A percentile compares a stretch with the other conserved stretches of the same genome.
phyloP scores from a whole-genome alignment of 768 basidiomycete genomes.

The Thelephora aurantiotincta region DNA sequence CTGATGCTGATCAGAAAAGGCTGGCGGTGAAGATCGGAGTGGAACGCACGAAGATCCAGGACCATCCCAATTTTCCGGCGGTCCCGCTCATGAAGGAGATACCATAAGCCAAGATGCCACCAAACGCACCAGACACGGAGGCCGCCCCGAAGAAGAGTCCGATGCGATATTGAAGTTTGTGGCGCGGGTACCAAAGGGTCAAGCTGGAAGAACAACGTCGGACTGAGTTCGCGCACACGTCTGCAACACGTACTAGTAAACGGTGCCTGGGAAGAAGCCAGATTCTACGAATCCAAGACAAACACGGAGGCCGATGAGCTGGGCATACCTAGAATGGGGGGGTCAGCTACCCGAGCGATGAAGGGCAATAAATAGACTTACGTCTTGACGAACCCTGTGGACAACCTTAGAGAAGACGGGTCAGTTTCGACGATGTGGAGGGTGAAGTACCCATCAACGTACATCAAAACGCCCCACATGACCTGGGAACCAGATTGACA shows the following conservation, averaged over 20 bases:
- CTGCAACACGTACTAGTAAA: conserved; percentile 39
- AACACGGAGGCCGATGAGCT: conserved; percentile 42
- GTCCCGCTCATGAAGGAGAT: conserved; percentile 22
- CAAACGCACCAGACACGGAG: conserved; percentile 16
- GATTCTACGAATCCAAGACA: conserved; percentile 56
- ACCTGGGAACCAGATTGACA: conserved; percentile 3
- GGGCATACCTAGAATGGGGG: conserved; percentile 30
- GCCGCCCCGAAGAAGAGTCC: conserved; percentile 16
- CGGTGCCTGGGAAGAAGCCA: conserved; percentile 59
- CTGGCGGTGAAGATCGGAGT: not conserved
- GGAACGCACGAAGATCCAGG: conserved; percentile 19
- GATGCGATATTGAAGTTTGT: conserved; percentile 15
- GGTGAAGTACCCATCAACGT: not conserved
- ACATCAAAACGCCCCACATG: conserved; percentile 48
- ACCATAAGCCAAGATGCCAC: conserved; percentile 19
- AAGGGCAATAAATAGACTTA: no score
- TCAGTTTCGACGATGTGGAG: not conserved
- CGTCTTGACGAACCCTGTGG: conserved; percentile 56
- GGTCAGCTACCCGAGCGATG: not conserved
- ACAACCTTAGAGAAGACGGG: conserved; percentile 17
- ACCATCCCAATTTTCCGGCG: conserved; percentile 16
- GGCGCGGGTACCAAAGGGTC: conserved; percentile 16
- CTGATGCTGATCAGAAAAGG: conserved; percentile 14
- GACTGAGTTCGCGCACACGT: not conserved
- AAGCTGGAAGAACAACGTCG: conserved; percentile 7